These are phyloP conservation scores for Globisporangium cylindrosporum DNA, from an alignment of 352 stramenopile species.

Conservation along the genomic window DNA sequence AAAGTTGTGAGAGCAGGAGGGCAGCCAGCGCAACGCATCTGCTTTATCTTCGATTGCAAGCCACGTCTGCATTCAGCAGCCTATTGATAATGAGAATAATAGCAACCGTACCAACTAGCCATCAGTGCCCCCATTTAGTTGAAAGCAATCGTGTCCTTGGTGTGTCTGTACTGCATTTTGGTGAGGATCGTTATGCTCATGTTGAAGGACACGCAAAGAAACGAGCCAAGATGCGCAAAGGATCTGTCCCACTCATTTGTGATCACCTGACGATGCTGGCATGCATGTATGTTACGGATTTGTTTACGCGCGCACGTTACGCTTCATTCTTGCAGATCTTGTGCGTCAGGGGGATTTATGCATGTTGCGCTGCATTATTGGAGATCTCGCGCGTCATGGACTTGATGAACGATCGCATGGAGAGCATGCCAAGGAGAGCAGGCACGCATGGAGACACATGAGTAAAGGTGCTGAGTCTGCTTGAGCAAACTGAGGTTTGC, in stretches of 20 bases:
- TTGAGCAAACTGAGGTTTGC: background rate
- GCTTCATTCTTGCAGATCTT: background rate
- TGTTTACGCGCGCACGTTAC: background rate
- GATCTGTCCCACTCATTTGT: background rate
- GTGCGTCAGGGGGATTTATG: background rate
- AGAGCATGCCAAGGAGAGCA: background rate
- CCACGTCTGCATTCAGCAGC: background rate
- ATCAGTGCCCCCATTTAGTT: conserved; percentile 3
- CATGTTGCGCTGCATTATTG: background rate
- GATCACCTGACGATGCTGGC: background rate
- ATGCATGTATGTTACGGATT: background rate
- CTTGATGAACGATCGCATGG: background rate
- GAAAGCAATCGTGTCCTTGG: background rate
- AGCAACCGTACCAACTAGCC: background rate
- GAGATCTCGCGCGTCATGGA: background rate
- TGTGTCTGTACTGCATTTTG: background rate
- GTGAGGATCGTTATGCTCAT: background rate
- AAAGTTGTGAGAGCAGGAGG: background rate
- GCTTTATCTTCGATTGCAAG: background rate
- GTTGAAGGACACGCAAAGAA: background rate
- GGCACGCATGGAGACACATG: background rate
- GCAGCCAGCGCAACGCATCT: background rate
- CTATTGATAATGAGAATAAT: conserved; percentile 1
- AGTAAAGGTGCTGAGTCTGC: background rate
- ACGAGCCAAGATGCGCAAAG: background rate